Conservation (phyloP, 2,329 filamentous ascomycete genomes). For the Aspergillus ochraceus region DNA sequence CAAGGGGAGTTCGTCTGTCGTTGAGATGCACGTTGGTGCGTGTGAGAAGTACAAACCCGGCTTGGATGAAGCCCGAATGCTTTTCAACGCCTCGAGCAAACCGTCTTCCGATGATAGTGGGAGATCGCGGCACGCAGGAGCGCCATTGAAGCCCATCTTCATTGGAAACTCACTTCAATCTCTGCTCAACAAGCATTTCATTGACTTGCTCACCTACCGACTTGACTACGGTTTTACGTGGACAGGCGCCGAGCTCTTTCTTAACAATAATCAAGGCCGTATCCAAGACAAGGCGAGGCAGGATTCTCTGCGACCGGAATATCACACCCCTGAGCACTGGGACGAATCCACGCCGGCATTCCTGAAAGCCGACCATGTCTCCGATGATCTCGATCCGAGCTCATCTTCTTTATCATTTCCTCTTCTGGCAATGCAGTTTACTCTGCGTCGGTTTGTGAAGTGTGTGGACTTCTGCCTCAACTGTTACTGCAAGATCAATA, state of each 20-base stretch:
- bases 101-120: background rate
- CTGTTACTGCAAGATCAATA: constrained; percentile 69
- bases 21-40: constrained; percentile 69
- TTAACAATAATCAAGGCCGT: constrained; percentile 49
- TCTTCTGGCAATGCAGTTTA: constrained; percentile 69
- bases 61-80: constrained; percentile 51
- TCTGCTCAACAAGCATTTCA: constrained; percentile 66
- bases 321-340: constrained; percentile 26
- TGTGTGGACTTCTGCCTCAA: constrained; percentile 87
- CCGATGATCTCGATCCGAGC: constrained; percentile 16
- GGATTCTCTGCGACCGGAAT: constrained; percentile 14
- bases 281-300: background rate
- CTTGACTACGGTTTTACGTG: constrained; percentile 57
- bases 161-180: constrained; percentile 71
- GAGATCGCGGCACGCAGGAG: background rate
- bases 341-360: constrained; percentile 37
- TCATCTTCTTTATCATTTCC: constrained; percentile 53
- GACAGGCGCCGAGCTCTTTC: constrained; percentile 65
- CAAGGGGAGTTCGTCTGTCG: background rate
- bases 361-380: constrained; percentile 54
- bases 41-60: constrained; percentile 73
- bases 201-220: constrained; percentile 63
- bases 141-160: constrained; percentile 58
- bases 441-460: constrained; percentile 71
- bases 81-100: constrained; percentile 43